Evolutionary conservation across 2,329 filamentous ascomycete species (phyloP), one percentile per base, ranked within the genome.

Genomic region (Fusarium citri): DNA sequence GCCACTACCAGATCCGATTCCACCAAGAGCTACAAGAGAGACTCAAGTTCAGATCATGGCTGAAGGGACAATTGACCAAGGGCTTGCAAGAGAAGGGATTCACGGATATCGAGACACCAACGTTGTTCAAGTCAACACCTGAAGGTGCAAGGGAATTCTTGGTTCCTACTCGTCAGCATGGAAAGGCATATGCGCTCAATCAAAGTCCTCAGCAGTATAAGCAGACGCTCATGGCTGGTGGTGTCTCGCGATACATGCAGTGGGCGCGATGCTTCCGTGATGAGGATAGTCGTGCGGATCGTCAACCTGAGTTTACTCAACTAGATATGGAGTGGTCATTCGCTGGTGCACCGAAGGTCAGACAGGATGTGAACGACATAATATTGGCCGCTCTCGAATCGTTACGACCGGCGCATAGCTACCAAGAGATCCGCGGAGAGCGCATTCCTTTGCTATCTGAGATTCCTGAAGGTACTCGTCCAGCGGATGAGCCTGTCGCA

Each of bases 181-280:
- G 93, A 0, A 83, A 90, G 64, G 94, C 93, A 6, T 99, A 98
- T 79, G 96, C 96, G 11, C 83, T 99, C 22, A 94, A 94, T 0
- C 97, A 99, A 78, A 98, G 95, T 71, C 96, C 96, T 1, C 96
- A 99, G 79, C 96, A 99, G 79, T 99, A 98, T 78, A 99, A 99
- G 82, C 96, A 99, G 82, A 93, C 98, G 3, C 86, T 99, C 43
- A 98, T 99, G 94, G 93, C 94, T 0, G 92, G 92, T 65, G 95
- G 95, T 0, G 87, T 98, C 14, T 82, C 86, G 2, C 88, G 87
- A 42, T 99, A 99, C 78, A 97, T 91, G 79, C 96, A 99, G 75
- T 94, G 98, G 81, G 97, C 96, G 3, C 91, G 90, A 69, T 99
- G 96, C 77, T 99, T 98, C 80, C 90, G 96, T 16, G 97, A 99